These are phyloP conservation scores for Agroathelia rolfsii DNA, from an alignment of 1,284 basidiomycete genomes.

Conservation along the genomic window DNA sequence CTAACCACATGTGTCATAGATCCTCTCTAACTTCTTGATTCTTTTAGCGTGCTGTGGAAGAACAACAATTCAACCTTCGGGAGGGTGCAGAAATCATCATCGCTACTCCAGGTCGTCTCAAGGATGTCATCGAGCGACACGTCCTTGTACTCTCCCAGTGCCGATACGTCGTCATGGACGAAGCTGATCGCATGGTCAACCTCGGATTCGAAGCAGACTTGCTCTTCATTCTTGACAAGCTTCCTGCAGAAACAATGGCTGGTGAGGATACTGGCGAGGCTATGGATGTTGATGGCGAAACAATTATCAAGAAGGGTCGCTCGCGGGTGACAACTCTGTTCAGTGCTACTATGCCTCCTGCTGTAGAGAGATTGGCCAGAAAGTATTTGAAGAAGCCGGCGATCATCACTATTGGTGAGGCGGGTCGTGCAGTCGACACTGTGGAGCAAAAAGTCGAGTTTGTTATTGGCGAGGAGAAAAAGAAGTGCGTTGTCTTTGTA, in stretches of 20 bases:
- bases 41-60: constrained; percentile 78
- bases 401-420: constrained; percentile 94
- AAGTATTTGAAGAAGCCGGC: constrained; percentile 92
- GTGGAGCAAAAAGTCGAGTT: constrained; percentile 97
- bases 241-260: constrained; percentile 80
- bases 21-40: constrained; percentile 7
- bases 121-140: constrained; percentile 94
- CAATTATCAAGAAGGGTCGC: constrained; percentile 60
- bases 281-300: constrained; percentile 45
- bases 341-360: constrained; percentile 96
- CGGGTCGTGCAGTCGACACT: constrained; percentile 94
- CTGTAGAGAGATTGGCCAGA: constrained; percentile 87
- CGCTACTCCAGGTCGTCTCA: constrained; percentile 94
- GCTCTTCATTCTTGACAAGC: constrained; percentile 89
- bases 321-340: constrained; percentile 89
- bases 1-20: constrained; percentile 5
- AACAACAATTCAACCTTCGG: constrained; percentile 92
- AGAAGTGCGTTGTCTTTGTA: constrained; percentile 52
- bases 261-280: constrained; percentile 59
- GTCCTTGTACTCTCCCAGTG: constrained; percentile 94
- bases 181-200: constrained; percentile 98
- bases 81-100: constrained; percentile 98
- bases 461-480: constrained; percentile 86
- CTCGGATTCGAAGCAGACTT: constrained; percentile 94
- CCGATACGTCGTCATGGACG: constrained; percentile 98